Conservation (phyloP, 108 stramenopile genomes). For the Conticribra weissflogii region DNA sequence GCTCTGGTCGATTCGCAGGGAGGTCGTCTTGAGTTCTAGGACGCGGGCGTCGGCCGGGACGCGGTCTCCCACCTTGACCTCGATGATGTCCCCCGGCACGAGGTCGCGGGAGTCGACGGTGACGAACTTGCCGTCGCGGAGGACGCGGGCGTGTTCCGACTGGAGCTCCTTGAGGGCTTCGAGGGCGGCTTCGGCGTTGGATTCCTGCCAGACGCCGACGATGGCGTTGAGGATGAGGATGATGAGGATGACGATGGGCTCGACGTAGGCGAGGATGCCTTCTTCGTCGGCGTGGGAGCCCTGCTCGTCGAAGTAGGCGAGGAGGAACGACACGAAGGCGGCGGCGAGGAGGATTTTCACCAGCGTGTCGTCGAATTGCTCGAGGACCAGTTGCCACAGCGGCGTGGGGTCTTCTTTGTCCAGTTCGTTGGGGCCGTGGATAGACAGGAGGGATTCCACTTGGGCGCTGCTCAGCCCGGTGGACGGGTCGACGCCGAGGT, state of each 20-base stretch:
- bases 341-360: conserved; percentile 95
- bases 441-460: conserved; percentile 18
- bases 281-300: conserved; percentile 70
- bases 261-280: conserved; percentile 74
- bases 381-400: conserved; percentile 90
- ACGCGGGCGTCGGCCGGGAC: conserved; percentile 77
- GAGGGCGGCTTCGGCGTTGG: conserved; percentile 85
- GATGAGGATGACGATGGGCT: conserved; percentile 93
- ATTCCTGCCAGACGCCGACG: conserved; percentile 95
- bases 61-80: conserved; percentile 79
- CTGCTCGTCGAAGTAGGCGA: conserved; percentile 92
- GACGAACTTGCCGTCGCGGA: conserved; percentile 68
- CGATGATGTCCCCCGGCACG: conserved; percentile 86
- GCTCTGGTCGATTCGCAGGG: conserved; percentile 47
- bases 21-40: conserved; percentile 35
- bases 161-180: conserved; percentile 94
- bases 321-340: conserved; percentile 88
- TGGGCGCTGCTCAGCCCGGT: conserved; percentile 39
- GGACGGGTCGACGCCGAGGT: conserved; percentile 20
- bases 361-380: conserved; percentile 97
- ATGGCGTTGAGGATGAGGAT: conserved; percentile 96
- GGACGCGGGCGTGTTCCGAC: conserved; percentile 74
- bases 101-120: conserved; percentile 46
- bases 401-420: conserved; percentile 61
- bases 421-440: conserved; percentile 46